These are phyloP conservation scores for Claviceps fusiformis DNA, from an alignment of 2,329 filamentous ascomycete species.

Conservation along the genomic window DNA sequence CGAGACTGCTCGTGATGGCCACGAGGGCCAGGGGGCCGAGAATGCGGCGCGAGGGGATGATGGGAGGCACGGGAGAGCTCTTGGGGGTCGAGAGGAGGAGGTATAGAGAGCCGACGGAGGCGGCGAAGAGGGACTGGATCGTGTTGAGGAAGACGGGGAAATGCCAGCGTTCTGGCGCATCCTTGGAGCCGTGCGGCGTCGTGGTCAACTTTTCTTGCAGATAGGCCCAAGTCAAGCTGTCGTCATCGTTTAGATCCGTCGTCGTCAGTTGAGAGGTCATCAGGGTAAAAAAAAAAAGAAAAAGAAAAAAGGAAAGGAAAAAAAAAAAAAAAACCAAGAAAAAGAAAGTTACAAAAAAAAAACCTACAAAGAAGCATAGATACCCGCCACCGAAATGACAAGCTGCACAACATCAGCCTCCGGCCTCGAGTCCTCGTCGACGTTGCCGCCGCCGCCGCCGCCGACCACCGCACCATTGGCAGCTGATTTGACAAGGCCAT, in stretches of 20 bases:
- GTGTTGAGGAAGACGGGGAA: conserved; percentile 95
- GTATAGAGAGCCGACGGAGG: conserved; percentile 69
- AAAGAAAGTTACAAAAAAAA: neutral
- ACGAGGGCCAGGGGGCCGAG: conserved; percentile 70
- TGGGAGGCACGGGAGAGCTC: conserved; percentile 33
- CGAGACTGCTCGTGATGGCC: conserved; percentile 73
- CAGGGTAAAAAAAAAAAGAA: neutral
- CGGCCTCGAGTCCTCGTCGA: conserved; percentile 13
- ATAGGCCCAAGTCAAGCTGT: conserved; percentile 82
- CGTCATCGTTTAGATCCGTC: neutral
- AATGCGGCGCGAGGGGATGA: conserved; percentile 68
- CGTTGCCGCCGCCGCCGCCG: neutral
- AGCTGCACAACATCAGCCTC: conserved; percentile 61
- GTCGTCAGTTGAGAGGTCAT: too few species aligned
- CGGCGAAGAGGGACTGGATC: conserved; percentile 82
- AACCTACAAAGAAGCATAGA: conserved; percentile 88
- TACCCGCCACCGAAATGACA: conserved; percentile 78
- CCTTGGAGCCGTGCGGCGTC: conserved; percentile 59
- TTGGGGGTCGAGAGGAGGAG: conserved; percentile 49
- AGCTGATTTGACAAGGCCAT: conserved; percentile 4
- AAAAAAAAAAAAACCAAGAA: neutral
- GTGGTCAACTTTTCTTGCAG: conserved; percentile 97
- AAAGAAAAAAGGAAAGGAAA: neutral
- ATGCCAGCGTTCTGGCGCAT: conserved; percentile 64
- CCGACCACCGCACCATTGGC: neutral